These are phyloP conservation scores for Claviceps sp. DNA, from an alignment of 2,329 filamentous ascomycete species.

Conservation along the genomic window DNA sequence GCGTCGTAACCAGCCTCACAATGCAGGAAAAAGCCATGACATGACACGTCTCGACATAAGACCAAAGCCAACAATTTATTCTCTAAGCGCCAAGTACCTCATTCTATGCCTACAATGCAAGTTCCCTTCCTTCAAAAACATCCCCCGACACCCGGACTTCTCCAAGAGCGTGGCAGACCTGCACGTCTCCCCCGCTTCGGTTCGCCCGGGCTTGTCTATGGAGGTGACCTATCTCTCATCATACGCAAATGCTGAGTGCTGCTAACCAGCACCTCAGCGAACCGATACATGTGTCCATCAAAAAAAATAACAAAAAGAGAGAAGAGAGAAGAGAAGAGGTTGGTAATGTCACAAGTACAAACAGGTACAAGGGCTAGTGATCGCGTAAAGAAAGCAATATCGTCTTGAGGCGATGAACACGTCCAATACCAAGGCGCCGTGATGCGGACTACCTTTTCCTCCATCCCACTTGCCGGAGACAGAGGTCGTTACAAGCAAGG, in stretches of 20 bases:
- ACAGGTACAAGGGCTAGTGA: not conserved
- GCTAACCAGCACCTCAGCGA: not conserved
- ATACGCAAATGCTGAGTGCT: not conserved
- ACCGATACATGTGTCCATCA: not conserved
- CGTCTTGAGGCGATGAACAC: not conserved
- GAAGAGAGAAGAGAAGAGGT: not conserved
- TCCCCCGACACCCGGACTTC: not conserved
- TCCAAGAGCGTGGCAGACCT: slow-evolving; percentile 14
- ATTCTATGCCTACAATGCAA: slow-evolving; percentile 1
- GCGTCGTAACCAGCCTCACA: no score
- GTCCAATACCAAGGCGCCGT: slow-evolving; percentile 5
- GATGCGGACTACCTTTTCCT: not conserved
- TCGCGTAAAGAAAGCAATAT: not conserved
- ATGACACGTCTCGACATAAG: no score
- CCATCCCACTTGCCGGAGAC: not conserved
- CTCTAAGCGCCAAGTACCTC: not conserved
- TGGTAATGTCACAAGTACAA: not conserved
- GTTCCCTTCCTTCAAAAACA: not conserved
- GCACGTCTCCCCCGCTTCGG: slow-evolving; percentile 17
- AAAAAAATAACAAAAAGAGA: not conserved
- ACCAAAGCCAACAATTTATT: not conserved
- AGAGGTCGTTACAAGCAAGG: not conserved
- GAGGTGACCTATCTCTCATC: not conserved
- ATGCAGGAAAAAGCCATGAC: no score
- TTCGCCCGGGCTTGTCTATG: not conserved